phyloP scores from a whole-genome alignment of 495 filamentous ascomycete genomes.

The Daldinia caldariorum region DNA sequence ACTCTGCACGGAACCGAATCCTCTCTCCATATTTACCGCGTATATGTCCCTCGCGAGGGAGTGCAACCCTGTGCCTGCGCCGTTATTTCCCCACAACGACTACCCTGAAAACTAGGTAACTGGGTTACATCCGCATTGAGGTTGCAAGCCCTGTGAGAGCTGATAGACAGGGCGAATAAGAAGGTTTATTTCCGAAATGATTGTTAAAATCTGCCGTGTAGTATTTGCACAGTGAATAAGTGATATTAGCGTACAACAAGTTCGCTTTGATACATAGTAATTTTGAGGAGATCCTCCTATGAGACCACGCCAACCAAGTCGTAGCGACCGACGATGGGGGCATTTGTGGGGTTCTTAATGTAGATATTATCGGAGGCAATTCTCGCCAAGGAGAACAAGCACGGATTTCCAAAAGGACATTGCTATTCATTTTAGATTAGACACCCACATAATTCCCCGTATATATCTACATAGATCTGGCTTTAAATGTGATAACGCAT shows the following conservation, averaged over 20 bases:
- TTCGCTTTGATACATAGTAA: slow-evolving; percentile 2
- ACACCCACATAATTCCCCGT: slow-evolving; percentile 11
- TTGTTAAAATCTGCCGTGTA: not conserved
- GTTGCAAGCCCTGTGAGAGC: not conserved
- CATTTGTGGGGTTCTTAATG: not conserved
- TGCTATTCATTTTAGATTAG: slow-evolving; percentile 15
- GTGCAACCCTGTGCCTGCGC: not conserved
- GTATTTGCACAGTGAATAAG: not conserved
- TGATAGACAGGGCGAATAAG: not conserved
- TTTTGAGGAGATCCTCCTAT: not conserved
- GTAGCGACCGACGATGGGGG: slow-evolving; percentile 18
- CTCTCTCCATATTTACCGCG: not conserved
- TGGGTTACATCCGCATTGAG: slow-evolving; percentile 1
- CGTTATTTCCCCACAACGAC: slow-evolving; percentile 4
- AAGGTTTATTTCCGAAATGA: not conserved
- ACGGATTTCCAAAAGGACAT: slow-evolving; percentile 17
- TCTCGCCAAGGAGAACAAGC: slow-evolving; percentile 6
- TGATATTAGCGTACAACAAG: slow-evolving; percentile 7
- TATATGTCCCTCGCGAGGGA: not conserved
- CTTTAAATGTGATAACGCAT: slow-evolving; percentile 13
- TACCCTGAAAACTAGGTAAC: not conserved
- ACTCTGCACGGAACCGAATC: not conserved
- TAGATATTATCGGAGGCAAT: not conserved
- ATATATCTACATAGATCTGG: slow-evolving; percentile 28
- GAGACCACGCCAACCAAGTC: slow-evolving; percentile 4